Evolutionary conservation across 2,329 filamentous ascomycete species (phyloP), one percentile per base, ranked within the genome.

Genomic region (Fusarium paranaense): DNA sequence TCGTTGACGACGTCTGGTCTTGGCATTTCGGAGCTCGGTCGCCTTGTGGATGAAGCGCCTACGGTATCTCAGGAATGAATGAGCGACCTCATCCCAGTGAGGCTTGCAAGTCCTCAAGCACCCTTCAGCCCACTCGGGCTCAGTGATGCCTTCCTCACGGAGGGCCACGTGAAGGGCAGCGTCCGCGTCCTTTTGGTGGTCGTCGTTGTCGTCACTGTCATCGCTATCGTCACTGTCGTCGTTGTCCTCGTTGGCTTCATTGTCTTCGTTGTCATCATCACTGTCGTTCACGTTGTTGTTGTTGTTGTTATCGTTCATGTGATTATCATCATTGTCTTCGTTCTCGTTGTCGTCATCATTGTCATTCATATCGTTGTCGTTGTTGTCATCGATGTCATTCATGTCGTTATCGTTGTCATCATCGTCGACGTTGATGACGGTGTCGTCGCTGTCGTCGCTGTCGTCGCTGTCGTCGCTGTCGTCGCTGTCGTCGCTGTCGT

Each of bases 71-170:
- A 10, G 14, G 9, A 50, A 45, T 1, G 0, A 0, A 0, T n/a
- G 0, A 11, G 13, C 32, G 3, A 74, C 22, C 4, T 3, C 3
- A 0, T 27, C 0, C 64, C 64, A 73, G 22, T 6, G 40, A 3
- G 69, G 62, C 0, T 57, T 37, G 14, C 73, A 75, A 18, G 67
- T 69, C 5, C 11, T 4, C 4, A 16, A 0, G 25, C 73, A 75
- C 1, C 14, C 5, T 0, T 20, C 20, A 13, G 52, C 2, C 64
- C 70, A 75, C 0, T 35, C 38, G 42, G 69, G 69, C 18, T 18
- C 1, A 10, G 1, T 0, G 1, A 67, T 13, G 0, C 1, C 2
- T 6, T 70, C 72, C 27, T 64, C 65, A 0, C 0, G 8, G 0
- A 74, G 65, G 5, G 14, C 62, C 16, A 64, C 6, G 0, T 0